These are phyloP conservation scores for Huntiella omanensis DNA, from an alignment of 2,329 filamentous ascomycete genomes.

Conservation along the genomic window DNA sequence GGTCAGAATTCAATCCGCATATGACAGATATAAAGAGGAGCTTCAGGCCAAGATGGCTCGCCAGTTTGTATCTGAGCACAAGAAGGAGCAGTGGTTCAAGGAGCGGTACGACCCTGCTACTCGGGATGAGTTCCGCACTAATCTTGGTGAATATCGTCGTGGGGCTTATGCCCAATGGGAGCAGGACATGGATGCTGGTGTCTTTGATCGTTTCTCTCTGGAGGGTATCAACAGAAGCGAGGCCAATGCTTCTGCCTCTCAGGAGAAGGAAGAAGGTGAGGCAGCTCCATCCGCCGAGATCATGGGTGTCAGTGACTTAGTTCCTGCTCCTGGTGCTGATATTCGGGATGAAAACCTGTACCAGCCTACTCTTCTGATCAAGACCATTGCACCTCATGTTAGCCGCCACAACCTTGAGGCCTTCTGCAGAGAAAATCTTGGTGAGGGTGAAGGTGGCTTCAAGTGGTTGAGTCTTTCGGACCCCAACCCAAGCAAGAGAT, in stretches of 20 bases:
- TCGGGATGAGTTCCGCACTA: constrained; percentile 51
- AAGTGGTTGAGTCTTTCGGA: constrained; percentile 93
- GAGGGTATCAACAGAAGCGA: constrained; percentile 90
- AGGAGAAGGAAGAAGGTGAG: constrained; percentile 93
- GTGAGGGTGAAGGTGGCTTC: constrained; percentile 78
- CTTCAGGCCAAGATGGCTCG: constrained; percentile 65
- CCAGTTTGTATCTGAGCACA: constrained; percentile 77
- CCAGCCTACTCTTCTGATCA: constrained; percentile 88
- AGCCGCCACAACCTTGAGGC: constrained; percentile 82
- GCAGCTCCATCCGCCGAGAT: constrained; percentile 82
- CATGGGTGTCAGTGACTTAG: constrained; percentile 74
- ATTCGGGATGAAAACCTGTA: constrained; percentile 74
- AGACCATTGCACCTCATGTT: constrained; percentile 92
- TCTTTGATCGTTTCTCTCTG: constrained; percentile 85
- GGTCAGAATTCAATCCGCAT: constrained; percentile 53
- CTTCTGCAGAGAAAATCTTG: constrained; percentile 86
- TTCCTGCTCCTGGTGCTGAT: constrained; percentile 68
- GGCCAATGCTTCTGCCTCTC: constrained; percentile 62
- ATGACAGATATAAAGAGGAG: constrained; percentile 49
- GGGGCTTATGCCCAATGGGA: constrained; percentile 75
- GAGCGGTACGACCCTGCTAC: constrained; percentile 82
- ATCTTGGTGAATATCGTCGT: constrained; percentile 63
- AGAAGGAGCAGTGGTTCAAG: constrained; percentile 93
- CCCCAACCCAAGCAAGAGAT: constrained; percentile 91
- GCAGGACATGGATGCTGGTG: constrained; percentile 62